Base-by-base conservation (phyloP, 345 rosid species). In the Salix exigua region DNA sequence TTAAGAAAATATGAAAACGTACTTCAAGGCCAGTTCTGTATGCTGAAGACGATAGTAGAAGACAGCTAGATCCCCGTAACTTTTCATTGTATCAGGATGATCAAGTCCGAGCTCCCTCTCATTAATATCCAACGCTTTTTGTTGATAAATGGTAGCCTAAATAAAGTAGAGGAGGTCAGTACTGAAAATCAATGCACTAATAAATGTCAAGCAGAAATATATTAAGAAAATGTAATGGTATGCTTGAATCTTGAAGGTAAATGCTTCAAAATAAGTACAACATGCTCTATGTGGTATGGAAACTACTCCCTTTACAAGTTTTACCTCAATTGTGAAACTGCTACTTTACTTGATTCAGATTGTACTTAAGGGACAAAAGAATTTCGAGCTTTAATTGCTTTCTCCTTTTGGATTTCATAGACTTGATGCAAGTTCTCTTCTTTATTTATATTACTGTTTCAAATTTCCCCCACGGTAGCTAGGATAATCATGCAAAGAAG, bases 141-240 rank as follows among this genome's bases (percentile, higher is more conserved):
- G 81, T 70, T 82, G 84, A 75, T 82, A 82, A 74, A 82, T 82
- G 58, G 81, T 82, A 53, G 84, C 84, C 84, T 96, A 77, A 19
- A 82, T 44, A 82, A 63, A 73, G 73, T 70, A 75, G 81, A 82
- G 25, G 66, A 74, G 37, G 72, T 78, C 35, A 85, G 75, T 50
- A 72, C 11, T 23, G 68, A 50, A 75, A 53, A 75, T 23, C n/a
- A 68, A 13, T 21, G 68, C 13, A 37, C 23, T 9, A 64, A 50
- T 21, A n/a, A 46, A 69, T 28, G 50, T 28, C 44, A 50, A 42
- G 50, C 38, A 42, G 33, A 26, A 44, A 33, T 3, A 35, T 6
- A 37, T 25, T 28, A 4, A n/a, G 38, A n/a, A 62, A 53, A 76
- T 40, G 23, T 33, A 73, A 33, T 53, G 16, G 23, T 6, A 37